A percentile compares a stretch with the other conserved stretches of the same genome.
Conservation (phyloP, 2,329 filamentous ascomycete genomes). For the Aschersonia sp. region DNA sequence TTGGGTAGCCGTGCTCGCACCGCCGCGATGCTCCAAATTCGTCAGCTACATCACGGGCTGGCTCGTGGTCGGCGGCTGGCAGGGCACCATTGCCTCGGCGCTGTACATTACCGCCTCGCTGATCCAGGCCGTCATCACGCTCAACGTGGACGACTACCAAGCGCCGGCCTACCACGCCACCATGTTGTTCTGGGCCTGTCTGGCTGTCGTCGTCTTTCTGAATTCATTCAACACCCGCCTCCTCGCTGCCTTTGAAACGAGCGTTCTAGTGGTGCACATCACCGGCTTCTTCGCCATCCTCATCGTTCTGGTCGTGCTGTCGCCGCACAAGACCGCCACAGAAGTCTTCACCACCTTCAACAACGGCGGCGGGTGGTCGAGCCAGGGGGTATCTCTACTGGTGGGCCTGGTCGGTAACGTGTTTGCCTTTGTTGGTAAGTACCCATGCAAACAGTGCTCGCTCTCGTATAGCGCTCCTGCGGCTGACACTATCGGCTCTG, state of each 20-base stretch:
- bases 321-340: constrained; percentile 14
- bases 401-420: constrained; percentile 27
- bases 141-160: constrained; percentile 9
- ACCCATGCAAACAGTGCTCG: not conserved
- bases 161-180: constrained; percentile 31
- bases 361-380: constrained; percentile 29
- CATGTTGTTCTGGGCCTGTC: constrained; percentile 31
- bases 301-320: constrained; percentile 15
- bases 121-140: constrained; percentile 27
- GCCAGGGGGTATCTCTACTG: constrained; percentile 27
- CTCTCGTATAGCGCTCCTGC: not conserved
- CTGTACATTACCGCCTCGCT: constrained; percentile 30
- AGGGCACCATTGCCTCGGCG: constrained; percentile 16
- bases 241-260: constrained; percentile 34
- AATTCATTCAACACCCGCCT: constrained; percentile 30
- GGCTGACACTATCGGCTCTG: not conserved
- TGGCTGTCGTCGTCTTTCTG: constrained; percentile 29
- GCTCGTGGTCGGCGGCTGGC: constrained; percentile 35
- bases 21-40: constrained; percentile 30
- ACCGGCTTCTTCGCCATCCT: constrained; percentile 18
- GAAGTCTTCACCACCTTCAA: constrained; percentile 28
- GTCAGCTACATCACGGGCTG: constrained; percentile 37
- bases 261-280: constrained; percentile 33
- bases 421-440: constrained; percentile 16
- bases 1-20: constrained; percentile 40